These are phyloP conservation scores for Solanum sitiens DNA, from an alignment of 257 asterid species.

Conservation along the genomic window DNA sequence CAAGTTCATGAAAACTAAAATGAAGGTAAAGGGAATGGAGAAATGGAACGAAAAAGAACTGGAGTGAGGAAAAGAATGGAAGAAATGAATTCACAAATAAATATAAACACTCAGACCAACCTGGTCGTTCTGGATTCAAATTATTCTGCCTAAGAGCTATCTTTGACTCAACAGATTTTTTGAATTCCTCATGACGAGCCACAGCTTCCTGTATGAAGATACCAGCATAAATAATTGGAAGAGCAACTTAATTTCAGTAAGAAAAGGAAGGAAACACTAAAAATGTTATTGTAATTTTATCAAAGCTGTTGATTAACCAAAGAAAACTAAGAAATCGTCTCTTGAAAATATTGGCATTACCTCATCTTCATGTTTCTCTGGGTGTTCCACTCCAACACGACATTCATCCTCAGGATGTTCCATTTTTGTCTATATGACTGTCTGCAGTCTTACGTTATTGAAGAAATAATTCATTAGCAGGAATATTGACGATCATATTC, in stretches of 20 bases:
- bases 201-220: conserved; percentile 61
- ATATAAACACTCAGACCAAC: conserved; percentile 15
- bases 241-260: neutral
- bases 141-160: conserved; percentile 65
- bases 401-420: conserved; percentile 58
- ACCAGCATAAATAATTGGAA: neutral
- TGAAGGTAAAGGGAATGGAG: neutral
- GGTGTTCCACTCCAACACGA: conserved; percentile 42
- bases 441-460: neutral
- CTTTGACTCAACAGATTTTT: conserved; percentile 78
- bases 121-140: conserved; percentile 91
- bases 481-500: neutral
- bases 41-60: neutral
- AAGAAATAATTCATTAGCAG: neutral
- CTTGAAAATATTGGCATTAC: conserved; percentile 13
- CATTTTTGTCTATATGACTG: conserved; percentile 22
- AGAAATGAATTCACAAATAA: neutral
- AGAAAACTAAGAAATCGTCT: neutral
- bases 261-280: neutral
- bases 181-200: conserved; percentile 88
- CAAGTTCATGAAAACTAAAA: neutral
- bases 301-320: neutral
- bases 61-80: neutral
- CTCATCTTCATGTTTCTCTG: conserved; percentile 65
- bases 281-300: neutral